Evolutionary conservation across 1,284 basidiomycete genomes (phyloP), one percentile per base, ranked within the genome.

Genomic region (Malassezia arunalokei): DNA sequence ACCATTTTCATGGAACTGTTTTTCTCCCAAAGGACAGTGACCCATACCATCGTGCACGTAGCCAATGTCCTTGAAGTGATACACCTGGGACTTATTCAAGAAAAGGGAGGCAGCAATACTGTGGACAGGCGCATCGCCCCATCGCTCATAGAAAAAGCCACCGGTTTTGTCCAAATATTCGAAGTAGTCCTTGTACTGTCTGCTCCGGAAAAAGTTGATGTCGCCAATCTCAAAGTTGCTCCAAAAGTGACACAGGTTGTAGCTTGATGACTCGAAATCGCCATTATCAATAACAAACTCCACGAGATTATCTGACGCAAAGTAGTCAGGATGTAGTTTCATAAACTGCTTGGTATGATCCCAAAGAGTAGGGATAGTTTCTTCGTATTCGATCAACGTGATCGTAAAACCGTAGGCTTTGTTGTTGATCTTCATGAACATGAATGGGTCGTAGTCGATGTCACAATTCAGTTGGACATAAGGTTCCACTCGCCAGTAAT

Each of bases 401-500:
- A 91, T 79, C 0, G 83, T 86, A 71, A 86, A 90, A 9, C 84
- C 83, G 80, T 74, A 75, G 49, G 66, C 57, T 32, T 87, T 87
- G 50, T 83, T 78, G 56, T 82, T 77, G 47, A 84, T 80, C 75
- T 88, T 78, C 88, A 94, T 91, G 60, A 86, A 75, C 47, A 88
- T 51, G 79, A 92, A 91, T 5, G 89, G 89, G 63, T 89, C 87
- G 61, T 84, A 83, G 45, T 79, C 77, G 41, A 87, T 54, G 62
- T 87, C 83, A 65, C 87, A 89, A 69, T 81, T 85, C 68, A 81
- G 85, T 66, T 82, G 80, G 57, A 87, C 81, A 44, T 79, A 79
- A 3, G 86, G 85, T 79, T 81, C 79, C 73, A 87, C 82, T 66
- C 83, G 82, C 91, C 91, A 95, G 76, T 95, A 95, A 76, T 91